Percentiles rank a stretch among this genome's conserved stretches.
Evolutionary conservation across 2,329 filamentous ascomycete species (phyloP).

Genomic region (Aspergillus melleus): DNA sequence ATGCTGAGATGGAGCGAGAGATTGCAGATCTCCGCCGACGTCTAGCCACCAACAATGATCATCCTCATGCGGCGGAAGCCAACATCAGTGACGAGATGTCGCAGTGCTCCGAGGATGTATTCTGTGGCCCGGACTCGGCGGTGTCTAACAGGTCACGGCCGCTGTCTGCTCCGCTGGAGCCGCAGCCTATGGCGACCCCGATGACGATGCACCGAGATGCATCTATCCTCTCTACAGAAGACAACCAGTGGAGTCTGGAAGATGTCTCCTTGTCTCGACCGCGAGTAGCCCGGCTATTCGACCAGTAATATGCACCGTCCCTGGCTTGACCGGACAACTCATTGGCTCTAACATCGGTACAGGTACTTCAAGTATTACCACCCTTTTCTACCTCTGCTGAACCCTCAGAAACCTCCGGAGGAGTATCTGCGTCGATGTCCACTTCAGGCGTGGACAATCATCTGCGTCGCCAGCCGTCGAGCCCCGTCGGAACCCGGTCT

Average conservation of each 20-base stretch:
- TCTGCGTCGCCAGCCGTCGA: slow-evolving; percentile 61
- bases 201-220: slow-evolving; percentile 33
- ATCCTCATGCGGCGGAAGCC: slow-evolving; percentile 23
- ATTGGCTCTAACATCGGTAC: slow-evolving; percentile 29
- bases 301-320: slow-evolving; percentile 36
- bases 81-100: slow-evolving; percentile 33
- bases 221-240: slow-evolving; percentile 38
- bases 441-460: slow-evolving; percentile 64
- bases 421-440: slow-evolving; percentile 58
- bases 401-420: slow-evolving; percentile 54
- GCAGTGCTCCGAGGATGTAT: slow-evolving; percentile 37
- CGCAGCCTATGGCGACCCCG: slow-evolving; percentile 34
- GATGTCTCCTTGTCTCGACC: slow-evolving; percentile 40
- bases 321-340: neutral
- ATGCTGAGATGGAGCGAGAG: slow-evolving; percentile 63
- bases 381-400: slow-evolving; percentile 62
- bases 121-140: slow-evolving; percentile 32
- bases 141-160: slow-evolving; percentile 27
- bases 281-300: slow-evolving; percentile 44
- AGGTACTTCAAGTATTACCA: slow-evolving; percentile 65
- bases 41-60: slow-evolving; percentile 37
- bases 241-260: slow-evolving; percentile 52
- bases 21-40: slow-evolving; percentile 50
- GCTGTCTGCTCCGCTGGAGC: slow-evolving; percentile 36
- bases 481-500: slow-evolving; percentile 56